Conservation (phyloP, 306 rosid species). For the Lathyrus tuberosus region DNA sequence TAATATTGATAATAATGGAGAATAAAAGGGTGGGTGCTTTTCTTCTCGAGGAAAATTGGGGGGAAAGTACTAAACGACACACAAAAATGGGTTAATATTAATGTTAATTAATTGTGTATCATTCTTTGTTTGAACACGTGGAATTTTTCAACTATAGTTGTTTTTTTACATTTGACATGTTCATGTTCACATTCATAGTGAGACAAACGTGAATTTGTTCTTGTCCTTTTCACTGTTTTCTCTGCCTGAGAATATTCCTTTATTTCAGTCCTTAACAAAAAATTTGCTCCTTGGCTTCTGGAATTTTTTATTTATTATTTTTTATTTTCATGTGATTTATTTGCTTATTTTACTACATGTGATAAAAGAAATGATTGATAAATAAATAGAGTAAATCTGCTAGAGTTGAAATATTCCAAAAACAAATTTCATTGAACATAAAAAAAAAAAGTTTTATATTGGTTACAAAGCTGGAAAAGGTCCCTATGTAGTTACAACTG, state of each 20-base stretch:
- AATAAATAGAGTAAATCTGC: not conserved
- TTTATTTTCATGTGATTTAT: not conserved
- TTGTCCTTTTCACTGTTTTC: not conserved
- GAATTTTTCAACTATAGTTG: not conserved
- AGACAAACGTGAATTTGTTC: not conserved
- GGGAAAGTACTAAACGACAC: not conserved
- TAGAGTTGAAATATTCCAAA: not conserved
- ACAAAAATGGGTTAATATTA: not conserved
- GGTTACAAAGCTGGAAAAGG: conserved; percentile 14
- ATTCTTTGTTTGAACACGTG: not conserved
- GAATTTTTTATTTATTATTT: not conserved
- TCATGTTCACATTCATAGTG: not conserved
- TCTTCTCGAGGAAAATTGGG: conserved; percentile 3
- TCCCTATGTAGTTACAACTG: conserved; percentile 25
- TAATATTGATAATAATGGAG: not conserved
- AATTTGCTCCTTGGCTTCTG: not conserved
- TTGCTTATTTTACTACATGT: not conserved
- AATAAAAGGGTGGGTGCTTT: conserved; percentile 5
- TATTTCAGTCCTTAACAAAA: not conserved
- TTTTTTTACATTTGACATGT: not conserved
- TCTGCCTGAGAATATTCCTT: not conserved
- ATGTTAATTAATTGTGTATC: not conserved
- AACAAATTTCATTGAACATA: conserved; percentile 5
- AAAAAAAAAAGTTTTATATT: not conserved
- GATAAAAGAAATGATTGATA: not conserved